Conservation (phyloP, 305 asterid species). For the Solanum hybrid region DNA sequence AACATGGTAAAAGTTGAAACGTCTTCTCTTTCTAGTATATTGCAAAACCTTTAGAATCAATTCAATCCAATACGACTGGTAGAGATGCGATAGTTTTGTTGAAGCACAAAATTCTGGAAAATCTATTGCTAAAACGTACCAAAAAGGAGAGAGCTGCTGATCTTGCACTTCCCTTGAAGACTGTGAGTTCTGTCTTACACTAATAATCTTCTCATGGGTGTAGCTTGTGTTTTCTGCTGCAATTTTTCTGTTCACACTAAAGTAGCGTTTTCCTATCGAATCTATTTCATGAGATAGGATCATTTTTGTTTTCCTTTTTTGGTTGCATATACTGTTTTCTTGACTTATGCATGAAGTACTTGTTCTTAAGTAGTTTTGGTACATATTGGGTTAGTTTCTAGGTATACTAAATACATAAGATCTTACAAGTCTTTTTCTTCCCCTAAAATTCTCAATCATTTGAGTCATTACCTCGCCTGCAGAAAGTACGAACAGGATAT, state of each 20-base stretch:
- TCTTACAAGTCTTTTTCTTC: neutral
- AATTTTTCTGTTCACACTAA: neutral
- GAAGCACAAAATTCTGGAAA: conserved; percentile 58
- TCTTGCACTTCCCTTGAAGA: conserved; percentile 76
- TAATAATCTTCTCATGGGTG: neutral
- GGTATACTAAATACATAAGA: neutral
- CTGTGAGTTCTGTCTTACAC: conserved; percentile 26
- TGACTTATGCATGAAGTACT: neutral
- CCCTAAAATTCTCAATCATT: neutral
- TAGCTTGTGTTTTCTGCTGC: neutral
- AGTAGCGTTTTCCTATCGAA: neutral
- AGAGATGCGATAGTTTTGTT: conserved; percentile 73
- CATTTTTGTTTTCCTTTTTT: neutral
- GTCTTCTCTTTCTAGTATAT: conserved; percentile 35
- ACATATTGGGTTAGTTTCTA: neutral
- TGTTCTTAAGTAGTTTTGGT: neutral
- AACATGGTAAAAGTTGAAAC: neutral
- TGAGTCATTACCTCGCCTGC: neutral
- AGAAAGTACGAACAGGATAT: neutral
- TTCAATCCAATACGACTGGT: conserved; percentile 5
- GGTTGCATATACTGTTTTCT: neutral
- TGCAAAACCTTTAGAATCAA: conserved; percentile 33
- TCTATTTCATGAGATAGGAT: neutral
- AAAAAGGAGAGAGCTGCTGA: conserved; percentile 93
- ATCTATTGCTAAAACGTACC: conserved; percentile 30